Percentiles rank a stretch among this genome's conserved stretches.
Evolutionary conservation across 768 basidiomycete species (phyloP).

Genomic region (Scleroderma bovista): DNA sequence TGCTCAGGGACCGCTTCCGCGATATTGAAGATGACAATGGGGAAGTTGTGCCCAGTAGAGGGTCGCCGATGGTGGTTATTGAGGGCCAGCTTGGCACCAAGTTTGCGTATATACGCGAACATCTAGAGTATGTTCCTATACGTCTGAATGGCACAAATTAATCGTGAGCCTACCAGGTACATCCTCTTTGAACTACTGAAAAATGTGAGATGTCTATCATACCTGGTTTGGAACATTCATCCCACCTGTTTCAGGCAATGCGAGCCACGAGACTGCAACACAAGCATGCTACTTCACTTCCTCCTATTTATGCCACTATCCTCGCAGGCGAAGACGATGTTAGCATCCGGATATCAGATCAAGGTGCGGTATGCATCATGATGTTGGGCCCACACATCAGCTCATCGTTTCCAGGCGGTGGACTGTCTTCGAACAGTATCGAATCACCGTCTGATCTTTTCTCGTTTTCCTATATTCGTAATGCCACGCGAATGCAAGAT

Average conservation of each 20-base stretch:
- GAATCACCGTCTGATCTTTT: constrained; percentile 71
- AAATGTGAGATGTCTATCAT: constrained; percentile 47
- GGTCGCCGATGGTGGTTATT: constrained; percentile 61
- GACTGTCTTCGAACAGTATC: constrained; percentile 51
- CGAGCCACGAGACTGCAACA: constrained; percentile 58
- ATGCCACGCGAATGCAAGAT: constrained; percentile 62
- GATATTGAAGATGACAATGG: constrained; percentile 36
- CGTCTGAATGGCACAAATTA: background rate
- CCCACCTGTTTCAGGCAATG: constrained; percentile 50
- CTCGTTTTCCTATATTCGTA: constrained; percentile 84
- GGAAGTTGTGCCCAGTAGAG: constrained; percentile 21
- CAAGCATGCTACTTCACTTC: constrained; percentile 35
- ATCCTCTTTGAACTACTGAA: constrained; percentile 88
- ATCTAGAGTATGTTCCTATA: constrained; percentile 59
- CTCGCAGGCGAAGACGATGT: constrained; percentile 70
- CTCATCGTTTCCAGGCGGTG: constrained; percentile 51
- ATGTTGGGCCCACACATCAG: constrained; percentile 1
- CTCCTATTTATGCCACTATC: constrained; percentile 72
- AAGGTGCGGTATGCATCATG: constrained; percentile 45
- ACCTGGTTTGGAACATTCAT: background rate
- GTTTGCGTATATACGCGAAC: constrained; percentile 83
- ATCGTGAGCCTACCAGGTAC: constrained; percentile 43
- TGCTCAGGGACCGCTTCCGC: constrained; percentile 47
- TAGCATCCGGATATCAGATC: constrained; percentile 83
- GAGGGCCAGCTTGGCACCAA: constrained; percentile 67